phyloP scores from a whole-genome alignment of 345 rosid genomes.

The Reutealis trisperma region DNA sequence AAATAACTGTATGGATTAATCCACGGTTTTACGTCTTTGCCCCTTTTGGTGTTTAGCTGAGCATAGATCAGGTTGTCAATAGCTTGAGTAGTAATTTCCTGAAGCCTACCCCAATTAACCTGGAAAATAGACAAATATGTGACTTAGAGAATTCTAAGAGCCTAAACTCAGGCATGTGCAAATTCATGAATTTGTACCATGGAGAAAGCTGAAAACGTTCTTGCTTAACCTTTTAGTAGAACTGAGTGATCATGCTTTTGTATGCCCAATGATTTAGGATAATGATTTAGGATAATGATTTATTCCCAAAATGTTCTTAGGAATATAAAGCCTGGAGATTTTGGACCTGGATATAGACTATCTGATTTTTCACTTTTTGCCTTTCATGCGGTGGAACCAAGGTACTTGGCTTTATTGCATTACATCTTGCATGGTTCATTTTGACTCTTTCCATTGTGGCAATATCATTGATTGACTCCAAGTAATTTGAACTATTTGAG shows the following conservation, averaged over 20 bases:
- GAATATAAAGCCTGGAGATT: neutral
- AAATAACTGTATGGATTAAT: neutral
- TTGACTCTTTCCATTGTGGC: neutral
- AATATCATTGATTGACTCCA: neutral
- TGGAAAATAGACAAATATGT: neutral
- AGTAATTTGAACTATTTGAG: neutral
- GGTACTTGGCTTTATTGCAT: neutral
- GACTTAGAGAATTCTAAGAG: neutral
- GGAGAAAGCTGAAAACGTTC: neutral
- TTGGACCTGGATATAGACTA: neutral
- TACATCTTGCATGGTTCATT: neutral
- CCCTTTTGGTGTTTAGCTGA: neutral
- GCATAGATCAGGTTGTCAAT: neutral
- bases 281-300: neutral
- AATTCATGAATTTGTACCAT: neutral
- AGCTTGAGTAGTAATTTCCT: neutral
- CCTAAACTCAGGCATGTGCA: neutral
- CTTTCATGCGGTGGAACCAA: neutral
- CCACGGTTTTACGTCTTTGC: neutral
- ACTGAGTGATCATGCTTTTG: neutral
- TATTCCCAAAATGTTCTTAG: neutral
- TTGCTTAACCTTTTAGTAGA: neutral
- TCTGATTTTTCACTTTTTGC: neutral
- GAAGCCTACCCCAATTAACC: neutral
- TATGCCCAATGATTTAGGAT: neutral